A percentile compares a stretch with the other conserved stretches of the same genome.
phyloP scores from a whole-genome alignment of 2,329 filamentous ascomycete genomes.

The Myriosclerotinia duriaeana region DNA sequence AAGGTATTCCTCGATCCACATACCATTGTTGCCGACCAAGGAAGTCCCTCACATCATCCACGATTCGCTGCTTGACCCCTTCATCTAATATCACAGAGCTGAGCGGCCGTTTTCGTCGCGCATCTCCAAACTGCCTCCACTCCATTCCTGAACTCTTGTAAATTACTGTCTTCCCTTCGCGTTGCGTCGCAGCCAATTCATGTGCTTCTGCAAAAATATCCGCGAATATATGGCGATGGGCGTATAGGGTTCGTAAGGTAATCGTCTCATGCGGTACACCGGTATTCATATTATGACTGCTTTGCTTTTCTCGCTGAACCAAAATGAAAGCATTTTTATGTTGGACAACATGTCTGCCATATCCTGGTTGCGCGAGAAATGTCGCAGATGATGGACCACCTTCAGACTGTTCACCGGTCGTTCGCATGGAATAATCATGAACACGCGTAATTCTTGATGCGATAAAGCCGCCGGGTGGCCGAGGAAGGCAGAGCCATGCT shows the following conservation, averaged over 20 bases:
- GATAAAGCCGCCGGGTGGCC: constrained; percentile 51
- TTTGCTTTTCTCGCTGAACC: constrained; percentile 82
- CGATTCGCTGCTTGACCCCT: constrained; percentile 61
- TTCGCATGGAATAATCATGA: constrained; percentile 59
- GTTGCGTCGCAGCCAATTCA: constrained; percentile 70
- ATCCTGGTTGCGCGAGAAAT: constrained; percentile 88
- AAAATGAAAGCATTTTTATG: constrained; percentile 85
- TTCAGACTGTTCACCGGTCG: constrained; percentile 60
- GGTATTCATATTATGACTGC: constrained; percentile 74
- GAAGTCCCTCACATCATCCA: constrained; percentile 54
- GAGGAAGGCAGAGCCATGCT: constrained; percentile 87
- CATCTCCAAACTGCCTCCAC: constrained; percentile 81
- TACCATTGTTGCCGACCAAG: constrained; percentile 81
- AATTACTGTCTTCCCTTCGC: constrained; percentile 90
- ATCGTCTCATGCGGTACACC: constrained; percentile 94
- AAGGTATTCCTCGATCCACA: constrained; percentile 70
- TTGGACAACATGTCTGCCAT: constrained; percentile 82
- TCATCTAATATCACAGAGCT: constrained; percentile 83
- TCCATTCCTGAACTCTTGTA: constrained; percentile 82
- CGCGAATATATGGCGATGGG: constrained; percentile 85
- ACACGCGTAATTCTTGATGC: constrained; percentile 58
- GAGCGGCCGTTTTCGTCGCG: constrained; percentile 81
- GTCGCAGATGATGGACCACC: constrained; percentile 70
- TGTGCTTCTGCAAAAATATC: constrained; percentile 87
- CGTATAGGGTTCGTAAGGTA: constrained; percentile 86